phyloP scores from a whole-genome alignment of 108 stramenopile species.

The Aurantiochytrium sp. region DNA sequence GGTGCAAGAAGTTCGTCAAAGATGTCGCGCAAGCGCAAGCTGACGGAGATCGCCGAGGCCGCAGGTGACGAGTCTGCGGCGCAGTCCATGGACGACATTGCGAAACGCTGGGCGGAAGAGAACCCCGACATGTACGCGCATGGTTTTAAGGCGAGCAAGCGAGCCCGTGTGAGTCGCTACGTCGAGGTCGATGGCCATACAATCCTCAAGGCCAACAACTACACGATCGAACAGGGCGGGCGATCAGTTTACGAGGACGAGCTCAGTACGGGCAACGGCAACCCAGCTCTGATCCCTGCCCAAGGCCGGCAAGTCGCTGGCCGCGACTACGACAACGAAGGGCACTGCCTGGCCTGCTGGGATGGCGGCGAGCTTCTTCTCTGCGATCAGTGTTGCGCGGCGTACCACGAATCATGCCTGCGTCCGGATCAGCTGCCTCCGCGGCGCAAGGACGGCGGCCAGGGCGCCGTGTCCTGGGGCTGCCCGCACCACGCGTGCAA shows the following conservation, averaged over 20 bases:
- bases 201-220: background rate
- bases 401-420: slow-evolving; percentile 67
- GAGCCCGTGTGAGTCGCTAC: background rate
- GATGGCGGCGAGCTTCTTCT: slow-evolving; percentile 69
- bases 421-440: background rate
- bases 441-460: background rate
- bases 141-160: background rate
- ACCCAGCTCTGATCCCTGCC: background rate
- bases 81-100: background rate
- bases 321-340: slow-evolving; percentile 49
- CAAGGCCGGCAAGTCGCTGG: slow-evolving; percentile 32
- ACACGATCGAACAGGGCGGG: background rate
- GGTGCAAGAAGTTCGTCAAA: background rate
- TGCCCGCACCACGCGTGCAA: background rate
- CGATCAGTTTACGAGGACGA: background rate
- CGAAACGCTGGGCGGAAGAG: background rate
- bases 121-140: background rate
- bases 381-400: slow-evolving; percentile 74
- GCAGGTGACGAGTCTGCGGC: background rate
- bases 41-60: background rate
- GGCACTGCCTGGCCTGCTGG: slow-evolving; percentile 64
- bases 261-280: background rate
- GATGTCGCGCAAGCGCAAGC: background rate
- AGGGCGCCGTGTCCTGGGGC: background rate
- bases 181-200: background rate